These are phyloP conservation scores for Hyaloscypha hepaticicola DNA, from an alignment of 495 filamentous ascomycete species.

Conservation along the genomic window DNA sequence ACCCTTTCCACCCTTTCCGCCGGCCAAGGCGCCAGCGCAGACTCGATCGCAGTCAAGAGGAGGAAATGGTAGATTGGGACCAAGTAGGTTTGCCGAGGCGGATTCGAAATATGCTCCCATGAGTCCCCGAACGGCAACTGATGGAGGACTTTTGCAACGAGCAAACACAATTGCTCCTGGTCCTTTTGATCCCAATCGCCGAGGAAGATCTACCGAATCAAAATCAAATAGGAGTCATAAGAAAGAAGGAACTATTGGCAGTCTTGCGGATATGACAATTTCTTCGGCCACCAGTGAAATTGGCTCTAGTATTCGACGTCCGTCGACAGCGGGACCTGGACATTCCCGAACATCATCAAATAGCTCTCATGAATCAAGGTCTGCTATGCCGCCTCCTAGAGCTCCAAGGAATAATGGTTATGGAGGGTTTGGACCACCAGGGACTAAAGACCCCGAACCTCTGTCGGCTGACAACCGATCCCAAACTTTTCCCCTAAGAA, in stretches of 20 bases:
- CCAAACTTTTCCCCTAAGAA: conserved; percentile 53
- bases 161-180: conserved; percentile 68
- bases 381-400: conserved; percentile 37
- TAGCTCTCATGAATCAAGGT: conserved; percentile 38
- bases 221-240: conserved; percentile 18
- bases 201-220: conserved; percentile 3
- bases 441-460: conserved; percentile 35
- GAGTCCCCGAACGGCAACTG: conserved; percentile 40
- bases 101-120: conserved; percentile 48
- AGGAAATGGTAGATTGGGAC: conserved; percentile 34
- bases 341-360: conserved; percentile 36
- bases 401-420: conserved; percentile 49
- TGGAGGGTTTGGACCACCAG: conserved; percentile 45
- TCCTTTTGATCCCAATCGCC: conserved; percentile 54
- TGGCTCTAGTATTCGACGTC: conserved; percentile 15
- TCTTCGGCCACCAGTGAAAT: conserved; percentile 10
- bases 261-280: conserved; percentile 19
- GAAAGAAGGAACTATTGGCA: conserved; percentile 18
- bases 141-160: conserved; percentile 49
- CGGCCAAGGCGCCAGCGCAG: conserved; percentile 6
- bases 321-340: conserved; percentile 26
- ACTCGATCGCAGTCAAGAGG: conserved; percentile 1
- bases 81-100: conserved; percentile 31
- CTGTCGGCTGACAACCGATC: conserved; percentile 46
- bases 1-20: conserved; percentile 61